Evolutionary conservation across 2,329 filamentous ascomycete species (phyloP).

Genomic region (Microcera coccophila): DNA sequence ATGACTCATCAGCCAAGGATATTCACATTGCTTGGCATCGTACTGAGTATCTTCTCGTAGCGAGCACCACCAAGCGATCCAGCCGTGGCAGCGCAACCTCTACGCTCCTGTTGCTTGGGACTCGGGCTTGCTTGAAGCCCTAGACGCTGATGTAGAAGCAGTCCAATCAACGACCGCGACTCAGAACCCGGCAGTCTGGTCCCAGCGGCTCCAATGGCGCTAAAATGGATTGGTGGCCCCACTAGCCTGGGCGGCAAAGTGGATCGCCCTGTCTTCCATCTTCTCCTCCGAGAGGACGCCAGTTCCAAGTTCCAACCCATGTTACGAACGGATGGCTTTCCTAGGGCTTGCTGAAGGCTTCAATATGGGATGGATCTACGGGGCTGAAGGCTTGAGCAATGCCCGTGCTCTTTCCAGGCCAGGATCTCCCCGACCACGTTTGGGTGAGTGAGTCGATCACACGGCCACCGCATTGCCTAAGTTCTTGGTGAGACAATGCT

Average conservation of each 20-base stretch:
- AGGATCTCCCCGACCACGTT: no score
- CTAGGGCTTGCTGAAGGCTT: neutral
- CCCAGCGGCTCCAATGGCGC: slow-evolving; percentile 30
- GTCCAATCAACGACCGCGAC: slow-evolving; percentile 21
- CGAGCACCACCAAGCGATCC: slow-evolving; percentile 3
- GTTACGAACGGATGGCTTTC: neutral
- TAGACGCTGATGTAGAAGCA: slow-evolving; percentile 4
- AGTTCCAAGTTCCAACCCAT: no score
- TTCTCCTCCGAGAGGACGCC: no score
- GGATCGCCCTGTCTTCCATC: no score
- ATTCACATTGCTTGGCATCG: slow-evolving; percentile 3
- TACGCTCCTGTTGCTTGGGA: slow-evolving; percentile 1
- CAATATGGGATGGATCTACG: no score
- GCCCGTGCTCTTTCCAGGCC: no score
- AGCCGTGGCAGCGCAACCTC: slow-evolving; percentile 3
- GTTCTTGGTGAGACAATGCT: neutral
- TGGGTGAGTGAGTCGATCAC: no score
- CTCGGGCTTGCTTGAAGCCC: neutral
- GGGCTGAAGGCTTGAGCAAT: no score
- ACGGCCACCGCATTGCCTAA: no score
- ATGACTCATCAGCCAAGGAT: no score
- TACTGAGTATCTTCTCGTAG: slow-evolving; percentile 17
- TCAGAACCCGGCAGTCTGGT: slow-evolving; percentile 32
- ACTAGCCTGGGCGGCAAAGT: slow-evolving; percentile 19
- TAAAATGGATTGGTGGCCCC: slow-evolving; percentile 27